Evolutionary conservation across 2,329 filamentous ascomycete species (phyloP), one percentile per base, ranked within the genome.

Genomic region (Coniochaeta sp.): DNA sequence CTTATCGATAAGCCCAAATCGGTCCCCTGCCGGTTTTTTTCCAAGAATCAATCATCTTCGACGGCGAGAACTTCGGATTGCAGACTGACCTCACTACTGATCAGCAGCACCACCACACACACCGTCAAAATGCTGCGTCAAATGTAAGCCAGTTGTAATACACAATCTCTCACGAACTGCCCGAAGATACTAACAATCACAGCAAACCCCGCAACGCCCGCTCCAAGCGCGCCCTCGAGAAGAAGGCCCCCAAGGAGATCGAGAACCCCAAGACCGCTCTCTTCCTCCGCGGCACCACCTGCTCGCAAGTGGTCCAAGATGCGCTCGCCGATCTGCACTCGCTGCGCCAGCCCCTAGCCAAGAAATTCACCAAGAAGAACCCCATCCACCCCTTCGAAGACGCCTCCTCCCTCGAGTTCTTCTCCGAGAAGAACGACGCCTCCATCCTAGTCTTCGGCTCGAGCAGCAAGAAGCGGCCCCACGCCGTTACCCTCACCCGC

Each of bases 341-440:
- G 57, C 81, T 99, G 70, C 93, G 93, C 68, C 87, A 89, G 70
- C 92, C 93, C 2, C 82, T 93, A 63, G 88, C 88, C 65, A 89
- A 96, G 75, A 92, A 93, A 67, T 96, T 99, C 79, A 90, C 87
- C 76, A 99, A 98, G 84, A 98, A 98, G 81, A 99, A 99, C 76
- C 82, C 87, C 6, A 89, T 96, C 68, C 92, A 95, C 75, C 95
- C 95, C 1, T 99, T 99, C 75, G 93, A 97, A 74, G 92, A 96
- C 73, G 79, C 89, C 64, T 81, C 88, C 31, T 93, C 89, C 59
- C 84, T 98, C 66, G 91, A 97, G 76, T 99, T 99, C 80, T 93
- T 99, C 80, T 89, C 89, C 64, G 88, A 93, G 72, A 99, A 98
- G 80, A 99, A 99, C 77, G 95, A 99, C 74, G 88, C 90, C 69